Percentiles rank a stretch among this genome's conserved stretches.
Conservation (phyloP, 2,329 filamentous ascomycete species). For the Penicillium paneum region DNA sequence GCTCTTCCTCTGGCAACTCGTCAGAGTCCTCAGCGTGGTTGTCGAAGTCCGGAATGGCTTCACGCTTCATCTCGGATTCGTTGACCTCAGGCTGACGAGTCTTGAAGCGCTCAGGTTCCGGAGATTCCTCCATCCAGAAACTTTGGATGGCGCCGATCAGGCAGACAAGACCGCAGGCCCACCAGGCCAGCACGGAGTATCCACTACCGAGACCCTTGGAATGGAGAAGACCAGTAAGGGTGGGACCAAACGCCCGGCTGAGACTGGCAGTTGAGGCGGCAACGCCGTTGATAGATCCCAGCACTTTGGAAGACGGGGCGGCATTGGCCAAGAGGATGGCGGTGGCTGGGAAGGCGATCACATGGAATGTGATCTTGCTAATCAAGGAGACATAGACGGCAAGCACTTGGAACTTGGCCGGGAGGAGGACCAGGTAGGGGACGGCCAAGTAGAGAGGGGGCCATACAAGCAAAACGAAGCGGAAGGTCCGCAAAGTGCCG, state of each 20-base stretch:
- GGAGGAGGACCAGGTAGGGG: constrained; percentile 84
- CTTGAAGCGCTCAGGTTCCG: constrained; percentile 44
- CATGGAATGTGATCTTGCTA: constrained; percentile 90
- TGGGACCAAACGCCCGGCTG: constrained; percentile 83
- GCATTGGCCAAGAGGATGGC: constrained; percentile 87
- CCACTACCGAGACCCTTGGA: constrained; percentile 73
- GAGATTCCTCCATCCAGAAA: constrained; percentile 67
- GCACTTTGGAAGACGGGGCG: constrained; percentile 74
- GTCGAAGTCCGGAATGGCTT: constrained; percentile 23
- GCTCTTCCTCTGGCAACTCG: constrained; percentile 32
- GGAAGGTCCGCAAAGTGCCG: constrained; percentile 77
- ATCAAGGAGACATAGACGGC: constrained; percentile 76
- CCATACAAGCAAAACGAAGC: constrained; percentile 75
- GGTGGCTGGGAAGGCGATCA: constrained; percentile 85
- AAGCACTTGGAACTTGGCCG: constrained; percentile 65
- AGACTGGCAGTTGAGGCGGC: constrained; percentile 88
- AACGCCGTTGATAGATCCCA: constrained; percentile 89
- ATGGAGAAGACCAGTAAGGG: constrained; percentile 81
- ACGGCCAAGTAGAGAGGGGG: constrained; percentile 83
- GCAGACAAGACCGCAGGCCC: constrained; percentile 77
- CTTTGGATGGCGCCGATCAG: constrained; percentile 71
- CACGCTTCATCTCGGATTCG: constrained; percentile 29
- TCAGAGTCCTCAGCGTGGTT: constrained; percentile 23
- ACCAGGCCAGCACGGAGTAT: constrained; percentile 89
- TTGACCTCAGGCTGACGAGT: constrained; percentile 25